These are phyloP conservation scores for Penicillium paxilli DNA, from an alignment of 495 filamentous ascomycete genomes.

Conservation along the genomic window DNA sequence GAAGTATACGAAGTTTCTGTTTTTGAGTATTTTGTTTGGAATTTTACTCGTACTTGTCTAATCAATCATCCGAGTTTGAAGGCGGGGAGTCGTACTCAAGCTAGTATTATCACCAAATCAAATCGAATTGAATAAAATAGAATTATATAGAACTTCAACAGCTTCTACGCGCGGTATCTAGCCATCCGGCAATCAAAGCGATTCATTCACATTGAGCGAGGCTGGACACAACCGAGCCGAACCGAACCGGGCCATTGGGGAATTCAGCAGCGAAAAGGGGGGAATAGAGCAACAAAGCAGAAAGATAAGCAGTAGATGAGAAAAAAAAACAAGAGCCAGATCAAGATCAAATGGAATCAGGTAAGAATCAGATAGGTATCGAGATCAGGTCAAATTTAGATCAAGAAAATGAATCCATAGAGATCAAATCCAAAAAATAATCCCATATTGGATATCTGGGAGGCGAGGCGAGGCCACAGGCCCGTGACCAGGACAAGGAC, in stretches of 20 bases:
- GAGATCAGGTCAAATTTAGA: too few species aligned
- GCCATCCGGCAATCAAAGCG: conserved; percentile 7
- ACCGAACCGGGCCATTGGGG: conserved; percentile 1
- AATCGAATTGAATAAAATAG: not conserved
- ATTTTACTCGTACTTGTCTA: too few species aligned
- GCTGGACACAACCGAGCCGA: conserved; percentile 11
- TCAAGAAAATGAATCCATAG: too few species aligned
- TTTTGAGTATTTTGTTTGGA: too few species aligned
- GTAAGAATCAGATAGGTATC: not conserved
- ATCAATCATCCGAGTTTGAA: too few species aligned
- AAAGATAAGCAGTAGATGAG: conserved; percentile 4
- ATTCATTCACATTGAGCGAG: conserved; percentile 28
- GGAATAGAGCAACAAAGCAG: conserved; percentile 29
- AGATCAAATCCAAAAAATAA: too few species aligned
- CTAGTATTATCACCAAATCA: too few species aligned
- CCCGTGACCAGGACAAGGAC: not conserved
- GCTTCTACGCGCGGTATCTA: not conserved
- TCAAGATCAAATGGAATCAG: not conserved
- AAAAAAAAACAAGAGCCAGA: not conserved
- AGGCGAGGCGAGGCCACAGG: not conserved
- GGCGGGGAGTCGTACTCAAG: too few species aligned
- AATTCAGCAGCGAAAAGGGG: conserved; percentile 32
- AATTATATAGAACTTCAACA: not conserved
- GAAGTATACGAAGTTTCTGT: too few species aligned
- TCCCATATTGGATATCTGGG: conserved; percentile 6